Percentiles rank a stretch among this genome's conserved stretches.
phyloP scores from a whole-genome alignment of 768 basidiomycete species.

The Hericium erinaceus region DNA sequence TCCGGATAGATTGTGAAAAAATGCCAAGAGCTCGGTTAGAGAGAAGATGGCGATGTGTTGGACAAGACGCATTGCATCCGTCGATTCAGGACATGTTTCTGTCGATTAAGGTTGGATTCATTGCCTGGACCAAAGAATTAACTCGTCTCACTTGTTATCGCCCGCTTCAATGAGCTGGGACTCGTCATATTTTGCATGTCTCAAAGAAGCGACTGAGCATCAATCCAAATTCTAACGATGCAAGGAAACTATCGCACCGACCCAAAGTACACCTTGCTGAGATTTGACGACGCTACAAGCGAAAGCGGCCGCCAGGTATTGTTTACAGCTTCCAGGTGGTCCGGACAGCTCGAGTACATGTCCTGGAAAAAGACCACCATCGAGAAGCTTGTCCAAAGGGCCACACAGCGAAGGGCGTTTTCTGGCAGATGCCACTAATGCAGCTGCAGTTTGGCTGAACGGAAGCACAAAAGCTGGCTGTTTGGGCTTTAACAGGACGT shows the following conservation, averaged over 20 bases:
- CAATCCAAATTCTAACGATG: background rate
- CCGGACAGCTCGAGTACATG: constrained; percentile 68
- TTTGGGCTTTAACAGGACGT: background rate
- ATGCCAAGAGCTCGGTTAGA: constrained; percentile 46
- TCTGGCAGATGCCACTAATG: constrained; percentile 23
- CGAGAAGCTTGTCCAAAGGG: constrained; percentile 49
- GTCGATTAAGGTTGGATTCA: background rate
- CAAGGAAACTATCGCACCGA: constrained; percentile 36
- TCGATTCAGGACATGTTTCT: constrained; percentile 18
- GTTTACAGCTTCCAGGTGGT: constrained; percentile 65
- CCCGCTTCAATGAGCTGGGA: constrained; percentile 23
- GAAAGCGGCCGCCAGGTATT: constrained; percentile 41
- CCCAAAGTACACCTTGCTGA: constrained; percentile 47
- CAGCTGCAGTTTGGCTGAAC: constrained; percentile 52
- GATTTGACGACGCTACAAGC: constrained; percentile 37
- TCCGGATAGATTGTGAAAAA: constrained; percentile 43
- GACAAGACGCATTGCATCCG: constrained; percentile 19
- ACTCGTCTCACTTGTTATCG: constrained; percentile 14
- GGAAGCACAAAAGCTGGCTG: background rate
- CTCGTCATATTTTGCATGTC: constrained; percentile 43
- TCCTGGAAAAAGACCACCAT: constrained; percentile 53
- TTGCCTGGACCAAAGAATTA: background rate
- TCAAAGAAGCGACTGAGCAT: constrained; percentile 16
- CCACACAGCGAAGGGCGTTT: constrained; percentile 34
- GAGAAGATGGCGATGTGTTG: constrained; percentile 35